Percentiles rank a stretch among this genome's conserved stretches.
These are phyloP conservation scores for Copromyces sp. DNA, from an alignment of 495 filamentous ascomycete genomes.

Conservation along the genomic window DNA sequence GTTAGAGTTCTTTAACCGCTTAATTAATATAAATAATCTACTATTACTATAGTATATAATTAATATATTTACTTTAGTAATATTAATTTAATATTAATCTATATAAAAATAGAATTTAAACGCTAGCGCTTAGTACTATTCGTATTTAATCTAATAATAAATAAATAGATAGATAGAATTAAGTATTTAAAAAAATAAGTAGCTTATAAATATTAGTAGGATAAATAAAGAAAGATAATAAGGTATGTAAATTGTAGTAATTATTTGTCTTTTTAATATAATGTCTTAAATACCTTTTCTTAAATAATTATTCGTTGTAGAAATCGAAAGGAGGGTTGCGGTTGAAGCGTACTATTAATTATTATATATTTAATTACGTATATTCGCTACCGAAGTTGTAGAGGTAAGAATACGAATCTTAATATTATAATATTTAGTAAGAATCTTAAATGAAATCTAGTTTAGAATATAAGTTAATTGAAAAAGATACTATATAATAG, in stretches of 20 bases:
- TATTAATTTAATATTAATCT: neutral
- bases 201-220: neutral
- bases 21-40: too few species aligned
- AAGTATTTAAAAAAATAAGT: neutral
- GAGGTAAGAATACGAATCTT: neutral
- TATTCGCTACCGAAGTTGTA: neutral
- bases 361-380: neutral
- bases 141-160: neutral
- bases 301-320: neutral
- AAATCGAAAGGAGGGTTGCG: neutral
- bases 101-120: neutral
- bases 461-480: neutral
- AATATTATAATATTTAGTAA: neutral
- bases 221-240: neutral
- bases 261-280: neutral
- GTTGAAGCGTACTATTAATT: neutral
- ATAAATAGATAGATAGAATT: neutral
- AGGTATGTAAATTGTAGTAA: neutral
- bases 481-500: neutral
- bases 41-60: too few species aligned
- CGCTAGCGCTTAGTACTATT: neutral
- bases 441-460: neutral
- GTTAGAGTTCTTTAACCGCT: too few species aligned
- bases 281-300: neutral
- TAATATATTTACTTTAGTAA: neutral